Evolutionary conservation across 2,329 filamentous ascomycete genomes (phyloP), one percentile per base, ranked within the genome.

Genomic region (Colletotrichum brevisporum): DNA sequence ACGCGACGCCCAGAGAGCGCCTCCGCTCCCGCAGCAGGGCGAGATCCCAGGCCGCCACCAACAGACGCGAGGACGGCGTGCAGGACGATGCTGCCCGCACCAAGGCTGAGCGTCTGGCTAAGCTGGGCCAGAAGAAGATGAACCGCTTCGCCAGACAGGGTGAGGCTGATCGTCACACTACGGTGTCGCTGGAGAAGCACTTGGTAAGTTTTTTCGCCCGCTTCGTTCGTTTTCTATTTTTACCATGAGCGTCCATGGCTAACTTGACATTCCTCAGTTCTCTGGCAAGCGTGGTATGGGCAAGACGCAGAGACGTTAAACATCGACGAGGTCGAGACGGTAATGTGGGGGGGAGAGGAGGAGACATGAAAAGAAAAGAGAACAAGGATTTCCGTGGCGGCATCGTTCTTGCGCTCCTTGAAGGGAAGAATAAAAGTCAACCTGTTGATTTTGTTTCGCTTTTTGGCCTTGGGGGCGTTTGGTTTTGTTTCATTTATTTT

Each of bases 141-240:
- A 99, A 99, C 86, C 90, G 95, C 73, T 96, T 97, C 92, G 96
- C 96, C 52, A 91, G 95, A 81, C 94, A 97, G 87, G 96, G 96
- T 86, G 96, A 99, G 85, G 95, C 92, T 71, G 96, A 99, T 87
- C 90, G 97, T 79, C 95, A 98, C 83, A 90, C 90, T 71, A 91
- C 91, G 64, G 92, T 93, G 45, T 88, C 93, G 61, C 83, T 97
- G 82, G 89, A 91, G 71, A 99, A 97, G 85, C 96, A 98, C 84
- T 86, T 99, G 89, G 92, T 97, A 88, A 81, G 91, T 88, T 74
- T 72, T 51, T 15, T 21, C n/a, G 15, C 45, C 16, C 4, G 2
- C 18, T 47, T 47, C 18, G 5, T 16, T 16, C 43, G 43, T 12
- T 18, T 47, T 18, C 2, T 47, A 18, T 6, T 21, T 6, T 18